Base-by-base conservation (phyloP, 306 rosid genomes). In the Nissolia schottii region DNA sequence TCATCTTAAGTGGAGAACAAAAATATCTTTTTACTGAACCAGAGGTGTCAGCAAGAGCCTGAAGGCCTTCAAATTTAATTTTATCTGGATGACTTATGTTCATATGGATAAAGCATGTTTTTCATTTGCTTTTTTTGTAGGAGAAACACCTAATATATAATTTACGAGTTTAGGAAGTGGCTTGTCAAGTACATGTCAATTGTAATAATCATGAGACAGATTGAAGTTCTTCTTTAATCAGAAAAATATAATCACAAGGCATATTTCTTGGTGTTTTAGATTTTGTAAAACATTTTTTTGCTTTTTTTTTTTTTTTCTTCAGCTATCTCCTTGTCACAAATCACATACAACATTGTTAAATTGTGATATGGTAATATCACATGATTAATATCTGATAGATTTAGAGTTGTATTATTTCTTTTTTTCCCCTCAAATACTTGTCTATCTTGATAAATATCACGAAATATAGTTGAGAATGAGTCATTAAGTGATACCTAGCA, bases 51-150 rank as follows among this genome's bases (percentile, higher is more conserved):
- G 54, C 56, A 14, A 32, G 34, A 67, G 55, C 8, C 6, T 34
- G 24, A 58, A 46, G 55, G 16, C 59, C 41, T 53, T 53, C 13
- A 54, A 70, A 63, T 62, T 78, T 49, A 20, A 10, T 62, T 46
- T 10, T 40, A 43, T 29, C 31, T 49, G 22, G 54, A 74, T 41
- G 56, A 38, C 51, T 15, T 34, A 50, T 50, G 4, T 51, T 74
- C 15, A 37, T 62, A 16, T 24, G 13, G 29, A 15, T 27, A 34
- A 18, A 68, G 46, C 63, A 11, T 48, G 59, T 31, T 35, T 68
- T 76, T 12, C 68, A 48, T 46, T 32, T 48, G 3, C 32, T 15
- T 16, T 28, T 38, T 63, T 5, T 32, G 38, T 2, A 48, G 64
- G 48, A 53, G 63, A 38, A 49, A 16, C 24, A 11, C 49, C 14